These are phyloP conservation scores for Achaetomiella virescens DNA, from an alignment of 495 filamentous ascomycete species.

Conservation along the genomic window DNA sequence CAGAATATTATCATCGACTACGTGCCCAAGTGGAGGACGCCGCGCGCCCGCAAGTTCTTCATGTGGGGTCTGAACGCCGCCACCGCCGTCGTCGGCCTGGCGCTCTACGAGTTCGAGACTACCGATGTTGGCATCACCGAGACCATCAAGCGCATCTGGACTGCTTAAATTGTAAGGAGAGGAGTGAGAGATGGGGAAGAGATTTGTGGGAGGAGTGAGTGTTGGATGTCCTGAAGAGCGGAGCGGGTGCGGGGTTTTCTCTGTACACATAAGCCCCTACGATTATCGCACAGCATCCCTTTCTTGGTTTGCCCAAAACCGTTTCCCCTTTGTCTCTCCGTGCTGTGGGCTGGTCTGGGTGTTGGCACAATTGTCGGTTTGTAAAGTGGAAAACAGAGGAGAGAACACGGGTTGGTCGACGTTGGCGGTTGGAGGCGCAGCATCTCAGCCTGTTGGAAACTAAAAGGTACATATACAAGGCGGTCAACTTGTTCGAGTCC, in stretches of 20 bases:
- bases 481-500: slow-evolving; percentile 1
- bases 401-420: neutral
- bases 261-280: slow-evolving; percentile 1
- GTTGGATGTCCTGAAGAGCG: neutral
- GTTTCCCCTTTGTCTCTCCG: slow-evolving; percentile 11
- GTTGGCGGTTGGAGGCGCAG: neutral
- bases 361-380: neutral
- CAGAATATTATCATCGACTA: slow-evolving; percentile 87
- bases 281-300: slow-evolving; percentile 9
- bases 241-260: slow-evolving; percentile 1
- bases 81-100: slow-evolving; percentile 75
- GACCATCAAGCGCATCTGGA: slow-evolving; percentile 80
- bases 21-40: slow-evolving; percentile 65
- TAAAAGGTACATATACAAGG: slow-evolving; percentile 4
- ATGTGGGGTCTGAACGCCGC: slow-evolving; percentile 73
- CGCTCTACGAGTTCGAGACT: slow-evolving; percentile 98
- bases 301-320: slow-evolving; percentile 1
- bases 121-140: slow-evolving; percentile 94
- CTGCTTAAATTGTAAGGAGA: slow-evolving; percentile 41
- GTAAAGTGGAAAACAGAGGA: neutral
- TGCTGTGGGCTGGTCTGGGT: neutral
- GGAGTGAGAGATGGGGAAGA: neutral
- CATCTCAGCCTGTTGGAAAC: neutral
- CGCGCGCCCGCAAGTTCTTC: slow-evolving; percentile 55
- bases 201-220: neutral